These are phyloP conservation scores for Exophiala sp. DNA, from an alignment of 2,329 filamentous ascomycete genomes.

Conservation along the genomic window DNA sequence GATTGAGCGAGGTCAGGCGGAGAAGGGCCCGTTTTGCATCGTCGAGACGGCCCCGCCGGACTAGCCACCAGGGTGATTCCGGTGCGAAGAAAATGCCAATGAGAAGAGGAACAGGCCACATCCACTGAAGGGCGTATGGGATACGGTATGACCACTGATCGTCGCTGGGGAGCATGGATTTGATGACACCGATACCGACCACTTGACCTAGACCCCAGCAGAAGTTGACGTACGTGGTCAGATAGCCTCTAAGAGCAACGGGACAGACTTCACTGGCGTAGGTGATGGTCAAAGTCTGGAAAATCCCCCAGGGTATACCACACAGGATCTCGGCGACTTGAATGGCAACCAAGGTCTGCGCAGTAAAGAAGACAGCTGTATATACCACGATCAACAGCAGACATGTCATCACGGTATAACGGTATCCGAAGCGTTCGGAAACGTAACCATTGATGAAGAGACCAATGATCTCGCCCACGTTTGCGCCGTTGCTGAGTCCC, in stretches of 20 bases:
- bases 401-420: constrained; percentile 49
- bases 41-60: constrained; percentile 44
- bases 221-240: constrained; percentile 43
- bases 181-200: constrained; percentile 51
- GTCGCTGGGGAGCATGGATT: constrained; percentile 42
- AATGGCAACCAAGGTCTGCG: constrained; percentile 45
- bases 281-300: constrained; percentile 48
- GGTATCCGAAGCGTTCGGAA: constrained; percentile 51
- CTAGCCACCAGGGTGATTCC: constrained; percentile 52
- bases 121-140: constrained; percentile 51
- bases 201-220: constrained; percentile 45
- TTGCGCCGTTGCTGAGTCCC: constrained; percentile 32
- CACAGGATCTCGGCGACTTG: constrained; percentile 51
- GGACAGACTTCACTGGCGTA: constrained; percentile 49
- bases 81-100: constrained; percentile 48
- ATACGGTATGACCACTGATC: constrained; percentile 53
- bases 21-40: constrained; percentile 45
- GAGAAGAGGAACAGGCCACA: constrained; percentile 51
- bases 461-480: constrained; percentile 41
- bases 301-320: constrained; percentile 51
- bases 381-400: constrained; percentile 46
- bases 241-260: constrained; percentile 43
- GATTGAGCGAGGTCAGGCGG: constrained; percentile 44
- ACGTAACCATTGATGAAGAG: constrained; percentile 51
- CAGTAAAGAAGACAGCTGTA: constrained; percentile 52